Conservation (phyloP, 768 basidiomycete genomes). For the Boletus sp. region DNA sequence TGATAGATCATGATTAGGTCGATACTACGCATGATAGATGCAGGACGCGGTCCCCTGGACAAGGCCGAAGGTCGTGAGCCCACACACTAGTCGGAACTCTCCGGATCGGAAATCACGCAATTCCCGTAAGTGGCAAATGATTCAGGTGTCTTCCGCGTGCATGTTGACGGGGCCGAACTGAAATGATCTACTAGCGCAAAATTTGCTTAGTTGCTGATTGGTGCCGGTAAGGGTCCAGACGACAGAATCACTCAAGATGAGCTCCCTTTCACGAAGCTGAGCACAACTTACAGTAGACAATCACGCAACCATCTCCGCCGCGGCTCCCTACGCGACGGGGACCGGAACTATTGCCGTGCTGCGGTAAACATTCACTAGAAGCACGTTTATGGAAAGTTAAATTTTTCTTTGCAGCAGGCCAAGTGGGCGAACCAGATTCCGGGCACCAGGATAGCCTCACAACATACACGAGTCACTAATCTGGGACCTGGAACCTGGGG, state of each 20-base stretch:
- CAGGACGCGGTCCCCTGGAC: slow-evolving; percentile 8
- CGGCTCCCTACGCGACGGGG: slow-evolving; percentile 15
- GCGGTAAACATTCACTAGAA: slow-evolving; percentile 9
- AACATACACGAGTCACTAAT: slow-evolving; percentile 20
- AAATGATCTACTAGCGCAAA: background rate
- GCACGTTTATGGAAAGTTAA: slow-evolving; percentile 10
- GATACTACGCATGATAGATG: slow-evolving; percentile 7
- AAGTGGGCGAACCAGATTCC: slow-evolving; percentile 8
- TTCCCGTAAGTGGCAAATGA: background rate
- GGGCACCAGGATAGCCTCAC: slow-evolving; percentile 20
- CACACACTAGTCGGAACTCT: slow-evolving; percentile 19
- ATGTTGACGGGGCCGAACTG: slow-evolving; percentile 24
- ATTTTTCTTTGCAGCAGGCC: slow-evolving; percentile 14
- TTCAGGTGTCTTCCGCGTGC: background rate
- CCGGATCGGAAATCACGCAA: slow-evolving; percentile 22
- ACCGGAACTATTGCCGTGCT: slow-evolving; percentile 4
- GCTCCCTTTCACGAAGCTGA: slow-evolving; percentile 1
- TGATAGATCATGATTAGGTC: slow-evolving; percentile 13
- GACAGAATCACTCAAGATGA: slow-evolving; percentile 5
- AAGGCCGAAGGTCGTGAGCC: slow-evolving; percentile 5
- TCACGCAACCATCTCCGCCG: slow-evolving; percentile 33
- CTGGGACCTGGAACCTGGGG: slow-evolving; percentile 12
- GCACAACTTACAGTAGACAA: slow-evolving; percentile 1
- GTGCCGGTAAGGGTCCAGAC: slow-evolving; percentile 6
- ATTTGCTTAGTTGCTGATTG: slow-evolving; percentile 9